These are phyloP conservation scores for Leishmania gerbilli DNA, from an alignment of 208 protist species.

Conservation along the genomic window DNA sequence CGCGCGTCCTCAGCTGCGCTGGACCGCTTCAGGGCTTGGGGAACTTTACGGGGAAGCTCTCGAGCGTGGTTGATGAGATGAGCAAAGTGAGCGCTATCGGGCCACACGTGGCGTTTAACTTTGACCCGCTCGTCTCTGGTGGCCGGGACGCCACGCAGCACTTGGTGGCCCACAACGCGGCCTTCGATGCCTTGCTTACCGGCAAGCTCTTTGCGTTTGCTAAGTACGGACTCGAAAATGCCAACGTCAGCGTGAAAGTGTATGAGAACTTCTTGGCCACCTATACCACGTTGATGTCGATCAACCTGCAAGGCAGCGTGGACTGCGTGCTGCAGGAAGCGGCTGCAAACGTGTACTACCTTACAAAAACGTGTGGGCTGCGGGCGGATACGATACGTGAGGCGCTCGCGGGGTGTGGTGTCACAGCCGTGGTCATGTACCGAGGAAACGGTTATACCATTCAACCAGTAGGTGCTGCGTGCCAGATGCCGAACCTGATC, in stretches of 20 bases:
- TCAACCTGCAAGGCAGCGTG: conserved; percentile 10
- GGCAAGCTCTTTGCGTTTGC: conserved; percentile 56
- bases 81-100: conserved; percentile 7
- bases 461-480: conserved; percentile 16
- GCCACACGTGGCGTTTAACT: conserved; percentile 14
- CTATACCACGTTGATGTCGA: conserved; percentile 28
- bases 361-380: conserved; percentile 15
- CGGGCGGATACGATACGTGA: conserved; percentile 31
- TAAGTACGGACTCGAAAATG: conserved; percentile 22
- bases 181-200: conserved; percentile 63
- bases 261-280: conserved; percentile 23
- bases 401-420: neutral
- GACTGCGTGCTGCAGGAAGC: conserved; percentile 22
- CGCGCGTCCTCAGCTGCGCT: conserved; percentile 48
- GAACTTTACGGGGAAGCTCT: conserved; percentile 45
- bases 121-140: conserved; percentile 11
- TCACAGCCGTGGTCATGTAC: conserved; percentile 25
- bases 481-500: neutral
- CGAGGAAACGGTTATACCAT: conserved; percentile 30
- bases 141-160: conserved; percentile 12
- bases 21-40: conserved; percentile 41
- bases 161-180: conserved; percentile 34
- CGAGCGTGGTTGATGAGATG: conserved; percentile 40
- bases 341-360: conserved; percentile 28
- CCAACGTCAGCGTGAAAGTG: neutral